phyloP scores from a whole-genome alignment of 2,329 filamentous ascomycete genomes.

The Alternaria arbusti region DNA sequence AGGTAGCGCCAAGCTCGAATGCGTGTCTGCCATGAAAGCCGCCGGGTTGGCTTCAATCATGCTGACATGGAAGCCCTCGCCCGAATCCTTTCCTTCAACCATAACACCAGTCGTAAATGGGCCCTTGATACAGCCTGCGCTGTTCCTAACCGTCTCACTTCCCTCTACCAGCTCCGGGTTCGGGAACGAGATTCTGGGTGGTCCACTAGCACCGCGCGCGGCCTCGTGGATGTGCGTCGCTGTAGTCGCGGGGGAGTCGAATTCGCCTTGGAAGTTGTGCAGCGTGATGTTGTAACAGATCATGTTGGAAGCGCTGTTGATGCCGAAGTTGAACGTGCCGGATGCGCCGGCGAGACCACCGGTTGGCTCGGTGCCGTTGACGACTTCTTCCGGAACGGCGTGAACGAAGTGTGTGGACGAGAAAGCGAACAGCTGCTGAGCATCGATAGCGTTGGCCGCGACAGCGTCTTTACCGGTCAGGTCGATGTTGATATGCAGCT shows the following conservation, averaged over 20 bases:
- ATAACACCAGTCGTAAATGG: conserved; percentile 38
- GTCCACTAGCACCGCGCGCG: conserved; percentile 54
- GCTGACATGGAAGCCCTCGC: conserved; percentile 57
- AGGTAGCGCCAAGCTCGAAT: conserved; percentile 59
- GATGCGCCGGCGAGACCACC: conserved; percentile 54
- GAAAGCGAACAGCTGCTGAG: conserved; percentile 47
- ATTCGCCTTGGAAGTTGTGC: conserved; percentile 58
- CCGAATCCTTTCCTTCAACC: conserved; percentile 55
- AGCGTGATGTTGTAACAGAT: conserved; percentile 61
- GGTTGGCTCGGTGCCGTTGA: conserved; percentile 53
- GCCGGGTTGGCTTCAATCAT: conserved; percentile 59
- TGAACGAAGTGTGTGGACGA: conserved; percentile 58
- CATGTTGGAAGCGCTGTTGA: conserved; percentile 55
- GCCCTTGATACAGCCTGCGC: conserved; percentile 33
- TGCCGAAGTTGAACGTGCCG: conserved; percentile 60
- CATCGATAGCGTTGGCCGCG: conserved; percentile 8
- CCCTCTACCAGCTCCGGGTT: conserved; percentile 28
- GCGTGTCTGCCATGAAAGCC: conserved; percentile 61
- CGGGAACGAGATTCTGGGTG: conserved; percentile 53
- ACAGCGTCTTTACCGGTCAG: conserved; percentile 12
- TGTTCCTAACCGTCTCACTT: conserved; percentile 21
- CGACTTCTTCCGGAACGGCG: conserved; percentile 59
- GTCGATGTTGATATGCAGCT: conserved; percentile 27
- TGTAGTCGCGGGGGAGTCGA: conserved; percentile 59
- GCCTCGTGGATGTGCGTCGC: conserved; percentile 65